These are phyloP conservation scores for Arabis alpina DNA, from an alignment of 345 rosid genomes.

Conservation along the genomic window DNA sequence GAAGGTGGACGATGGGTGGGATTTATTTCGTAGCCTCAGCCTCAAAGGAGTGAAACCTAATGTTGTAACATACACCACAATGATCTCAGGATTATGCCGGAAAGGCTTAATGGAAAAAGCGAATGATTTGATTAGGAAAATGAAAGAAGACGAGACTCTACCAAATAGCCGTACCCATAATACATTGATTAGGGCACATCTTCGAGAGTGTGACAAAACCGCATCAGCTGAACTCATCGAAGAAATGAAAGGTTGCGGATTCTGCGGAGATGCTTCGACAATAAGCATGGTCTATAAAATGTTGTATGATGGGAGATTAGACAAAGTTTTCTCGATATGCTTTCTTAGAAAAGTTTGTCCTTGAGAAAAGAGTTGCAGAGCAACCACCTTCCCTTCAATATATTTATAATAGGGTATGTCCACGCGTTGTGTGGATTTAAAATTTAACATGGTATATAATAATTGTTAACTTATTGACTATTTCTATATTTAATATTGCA, in stretches of 20 bases:
- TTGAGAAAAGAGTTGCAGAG: neutral
- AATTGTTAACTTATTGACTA: no score
- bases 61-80: slow-evolving; percentile 9
- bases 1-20: neutral
- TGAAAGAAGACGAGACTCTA: slow-evolving; percentile 26
- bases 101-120: slow-evolving; percentile 13
- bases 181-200: neutral
- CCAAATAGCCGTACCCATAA: neutral
- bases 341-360: neutral
- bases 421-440: no score
- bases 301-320: neutral
- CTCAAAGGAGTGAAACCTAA: slow-evolving; percentile 24
- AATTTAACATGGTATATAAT: no score
- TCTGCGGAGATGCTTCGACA: neutral
- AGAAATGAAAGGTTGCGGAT: slow-evolving; percentile 6
- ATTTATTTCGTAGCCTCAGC: slow-evolving; percentile 1
- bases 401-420: no score
- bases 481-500: no score
- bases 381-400: neutral
- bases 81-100: slow-evolving; percentile 38
- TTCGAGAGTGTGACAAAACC: neutral
- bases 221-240: neutral
- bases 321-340: neutral
- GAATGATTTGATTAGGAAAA: slow-evolving; percentile 11
- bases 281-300: neutral